Evolutionary conservation across 2,329 filamentous ascomycete species (phyloP).

Genomic region (Cercospora janseana): DNA sequence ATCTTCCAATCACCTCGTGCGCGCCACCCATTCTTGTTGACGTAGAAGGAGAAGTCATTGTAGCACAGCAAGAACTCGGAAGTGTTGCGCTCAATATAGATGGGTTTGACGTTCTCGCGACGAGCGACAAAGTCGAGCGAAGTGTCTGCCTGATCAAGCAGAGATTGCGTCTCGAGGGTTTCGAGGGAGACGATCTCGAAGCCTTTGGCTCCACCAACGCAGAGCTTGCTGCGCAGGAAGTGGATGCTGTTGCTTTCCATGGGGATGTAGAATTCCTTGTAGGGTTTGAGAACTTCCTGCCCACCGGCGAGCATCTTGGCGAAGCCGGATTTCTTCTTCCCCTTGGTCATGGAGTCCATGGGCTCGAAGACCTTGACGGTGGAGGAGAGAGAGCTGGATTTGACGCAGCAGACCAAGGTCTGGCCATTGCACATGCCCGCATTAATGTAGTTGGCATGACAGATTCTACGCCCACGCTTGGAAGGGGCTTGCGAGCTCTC

Average conservation of each 20-base stretch:
- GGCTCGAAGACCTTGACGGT: conserved; percentile 99
- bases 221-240: conserved; percentile 94
- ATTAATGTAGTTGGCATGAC: conserved; percentile 98
- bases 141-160: conserved; percentile 95
- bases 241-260: conserved; percentile 98
- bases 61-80: conserved; percentile 98
- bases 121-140: conserved; percentile 95
- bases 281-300: conserved; percentile 92
- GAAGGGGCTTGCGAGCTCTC: conserved; percentile 70
- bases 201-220: conserved; percentile 89
- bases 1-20: conserved; percentile 95
- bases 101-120: conserved; percentile 81
- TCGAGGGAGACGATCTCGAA: conserved; percentile 97
- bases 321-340: conserved; percentile 89
- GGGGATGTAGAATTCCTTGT: conserved; percentile 99
- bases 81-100: conserved; percentile 95
- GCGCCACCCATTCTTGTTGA: conserved; percentile 97
- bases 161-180: conserved; percentile 94
- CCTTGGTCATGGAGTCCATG: conserved; percentile 80
- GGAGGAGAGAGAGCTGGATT: conserved; percentile 86
- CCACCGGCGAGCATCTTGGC: conserved; percentile 92
- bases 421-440: conserved; percentile 90
- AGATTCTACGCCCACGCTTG: conserved; percentile 93
- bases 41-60: conserved; percentile 98
- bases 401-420: conserved; percentile 94